Evolutionary conservation across 768 basidiomycete species (phyloP), one percentile per base, ranked within the genome.

Genomic region (Podaxis rugospora): DNA sequence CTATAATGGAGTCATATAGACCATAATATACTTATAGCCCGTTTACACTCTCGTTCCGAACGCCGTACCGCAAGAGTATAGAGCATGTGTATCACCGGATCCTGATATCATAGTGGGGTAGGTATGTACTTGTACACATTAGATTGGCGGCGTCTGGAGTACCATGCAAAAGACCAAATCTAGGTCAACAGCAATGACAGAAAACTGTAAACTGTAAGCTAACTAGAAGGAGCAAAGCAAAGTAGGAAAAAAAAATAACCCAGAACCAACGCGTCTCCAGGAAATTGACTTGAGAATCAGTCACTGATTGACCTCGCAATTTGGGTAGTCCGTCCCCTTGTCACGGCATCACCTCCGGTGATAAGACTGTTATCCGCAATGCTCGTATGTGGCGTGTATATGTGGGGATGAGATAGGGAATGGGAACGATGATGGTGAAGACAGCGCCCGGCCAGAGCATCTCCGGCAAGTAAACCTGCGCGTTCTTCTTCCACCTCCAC

Each of bases 1-100:
- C 78, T 28, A 74, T 95, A 23, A 84, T 93, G 76, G 66, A 76
- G 44, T 72, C 70, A 3, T 87, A 87, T 40, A 62, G 59, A 40
- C n/a, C 55, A 44, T 51, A 16, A 37, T 32, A 36, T 42, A 50
- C 14, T 39, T 42, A 11, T 16, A 21, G 5, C 7, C 13, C 14
- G 14, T 42, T 7, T 1, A 42, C 40, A 7, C 6, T 32, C 32
- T 32, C 21, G 23, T 27, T 13, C 21, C 5, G 25, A 25, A 27
- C 7, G 5, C 10, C 21, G 10, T 23, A 21, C 47, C 47, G 18
- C 23, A 23, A 5, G 7, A 21, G 11, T 23, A 49, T 49, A 49
- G 18, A 25, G 7, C 14, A 18, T 44, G 42, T 44, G 16, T 44
- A n/a, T 18, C 42, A 44, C 18, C 18, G 16, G 42, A 44, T n/a